phyloP scores from a whole-genome alignment of 1,284 basidiomycete genomes.

The Gymnopus androsaceus region DNA sequence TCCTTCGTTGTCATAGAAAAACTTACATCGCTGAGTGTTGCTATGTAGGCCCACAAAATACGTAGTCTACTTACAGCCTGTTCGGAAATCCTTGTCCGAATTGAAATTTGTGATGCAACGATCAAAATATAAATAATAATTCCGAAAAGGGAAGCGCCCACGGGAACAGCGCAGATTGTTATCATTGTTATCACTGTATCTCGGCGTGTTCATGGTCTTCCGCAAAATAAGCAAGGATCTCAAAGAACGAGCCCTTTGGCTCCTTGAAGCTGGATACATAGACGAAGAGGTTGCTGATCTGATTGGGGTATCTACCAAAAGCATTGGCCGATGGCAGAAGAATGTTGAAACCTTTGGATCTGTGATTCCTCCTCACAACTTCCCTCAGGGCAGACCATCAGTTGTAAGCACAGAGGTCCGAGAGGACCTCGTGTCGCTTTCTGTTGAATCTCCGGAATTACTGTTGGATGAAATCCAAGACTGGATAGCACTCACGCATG shows the following conservation, averaged over 20 bases:
- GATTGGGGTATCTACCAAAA: constrained; percentile 22
- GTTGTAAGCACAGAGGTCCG: neutral
- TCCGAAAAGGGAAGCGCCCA: no score
- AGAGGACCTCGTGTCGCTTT: constrained; percentile 7
- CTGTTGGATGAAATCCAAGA: constrained; percentile 18
- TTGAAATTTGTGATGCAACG: no score
- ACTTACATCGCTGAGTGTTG: no score
- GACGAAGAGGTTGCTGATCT: neutral
- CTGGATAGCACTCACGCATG: constrained; percentile 18
- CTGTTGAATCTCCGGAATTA: constrained; percentile 10
- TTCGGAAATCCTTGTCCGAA: no score
- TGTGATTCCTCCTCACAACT: constrained; percentile 11
- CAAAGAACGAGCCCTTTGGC: constrained; percentile 5
- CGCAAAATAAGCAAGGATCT: constrained; percentile 1
- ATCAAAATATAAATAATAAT: no score
- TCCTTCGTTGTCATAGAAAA: no score
- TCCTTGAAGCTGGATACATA: neutral
- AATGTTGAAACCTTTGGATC: constrained; percentile 19
- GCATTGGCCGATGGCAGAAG: constrained; percentile 24
- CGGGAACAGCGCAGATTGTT: no score
- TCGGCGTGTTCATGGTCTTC: constrained; percentile 4
- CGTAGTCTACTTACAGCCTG: no score
- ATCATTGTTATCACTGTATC: no score
- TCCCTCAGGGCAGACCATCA: constrained; percentile 13
- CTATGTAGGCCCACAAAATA: no score